phyloP scores from a whole-genome alignment of 140 eudicot genomes.

The Stevia rebaudiana region DNA sequence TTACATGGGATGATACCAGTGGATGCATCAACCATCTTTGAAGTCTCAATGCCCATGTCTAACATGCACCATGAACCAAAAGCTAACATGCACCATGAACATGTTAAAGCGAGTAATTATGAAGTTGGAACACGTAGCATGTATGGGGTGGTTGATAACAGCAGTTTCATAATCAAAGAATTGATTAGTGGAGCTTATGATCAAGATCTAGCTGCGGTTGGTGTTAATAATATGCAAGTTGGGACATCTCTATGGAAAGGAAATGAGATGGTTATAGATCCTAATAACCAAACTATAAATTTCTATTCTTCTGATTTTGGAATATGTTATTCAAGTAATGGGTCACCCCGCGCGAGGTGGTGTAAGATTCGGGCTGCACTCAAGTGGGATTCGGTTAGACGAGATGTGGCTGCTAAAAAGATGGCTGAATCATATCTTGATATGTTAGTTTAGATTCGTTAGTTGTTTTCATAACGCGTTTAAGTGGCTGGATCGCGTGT shows the following conservation, averaged over 20 bases:
- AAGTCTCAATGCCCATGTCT: slow-evolving; percentile 20
- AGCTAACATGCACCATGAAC: slow-evolving; percentile 20
- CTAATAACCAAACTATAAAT: slow-evolving; percentile 29
- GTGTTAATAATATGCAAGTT: slow-evolving; percentile 23
- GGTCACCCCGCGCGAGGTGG: slow-evolving; percentile 63
- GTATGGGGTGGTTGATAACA: slow-evolving; percentile 23
- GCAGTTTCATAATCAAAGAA: slow-evolving; percentile 29
- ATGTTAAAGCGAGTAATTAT: neutral
- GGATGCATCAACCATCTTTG: slow-evolving; percentile 20
- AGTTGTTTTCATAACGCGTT: neutral
- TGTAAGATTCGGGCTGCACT: slow-evolving; percentile 71
- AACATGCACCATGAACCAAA: slow-evolving; percentile 32
- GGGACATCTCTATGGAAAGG: slow-evolving; percentile 43
- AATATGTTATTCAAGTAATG: slow-evolving; percentile 30
- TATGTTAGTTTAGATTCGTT: slow-evolving; percentile 8
- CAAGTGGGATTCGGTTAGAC: slow-evolving; percentile 54
- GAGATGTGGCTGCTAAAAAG: slow-evolving; percentile 41
- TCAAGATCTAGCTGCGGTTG: neutral
- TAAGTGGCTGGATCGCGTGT: slow-evolving; percentile 29
- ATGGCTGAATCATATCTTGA: slow-evolving; percentile 23
- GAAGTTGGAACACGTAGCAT: slow-evolving; percentile 5
- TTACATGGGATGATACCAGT: slow-evolving; percentile 25
- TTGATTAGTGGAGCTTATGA: slow-evolving; percentile 16
- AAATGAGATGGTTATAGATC: slow-evolving; percentile 27
- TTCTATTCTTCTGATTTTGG: slow-evolving; percentile 34